Evolutionary conservation across 768 basidiomycete genomes (phyloP), one percentile per base, ranked within the genome.

Genomic region (Mycena chlorophos): DNA sequence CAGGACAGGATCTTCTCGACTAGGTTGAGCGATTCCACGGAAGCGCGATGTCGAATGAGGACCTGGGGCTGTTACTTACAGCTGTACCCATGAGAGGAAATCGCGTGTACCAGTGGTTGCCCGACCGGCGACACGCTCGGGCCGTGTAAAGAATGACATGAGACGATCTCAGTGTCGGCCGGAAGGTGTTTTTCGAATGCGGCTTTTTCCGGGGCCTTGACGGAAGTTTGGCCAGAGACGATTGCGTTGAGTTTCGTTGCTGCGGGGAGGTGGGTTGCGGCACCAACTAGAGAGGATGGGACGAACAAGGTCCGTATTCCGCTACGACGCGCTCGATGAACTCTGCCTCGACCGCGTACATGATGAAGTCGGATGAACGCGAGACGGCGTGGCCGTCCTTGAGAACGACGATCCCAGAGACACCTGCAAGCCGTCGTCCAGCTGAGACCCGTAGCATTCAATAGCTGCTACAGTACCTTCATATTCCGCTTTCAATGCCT

Each of bases 271-370:
- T 25, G 51, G 23, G 17, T 28, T 20, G 38, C 30, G 34, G 25
- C 23, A 28, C 38, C 31, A 34, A 20, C 42, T 2, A 13, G 19
- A 52, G 26, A 54, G 46, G 29, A 47, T 39, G 49, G 28, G 5
- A 77, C 90, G 57, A 62, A 94, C 94, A 95, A n/a, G 94, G 92
- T 6, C 96, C 96, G 65, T 86, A 98, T 63, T 91, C 79, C 12
- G 78, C 78, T 6, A 98, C 95, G n/a, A 96, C 92, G 1, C 75
- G 69, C 29, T 84, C 83, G 57, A 98, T 89, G 65, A 80, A 87
- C 63, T 93, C 93, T 17, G 96, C 94, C 67, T 98, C 95, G 45
- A 98, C 93, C 17, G 91, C 89, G 71, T 98, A 98, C 66, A 98
- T 80, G 70, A 98, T 90, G 60, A 94, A 91, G 71, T 98, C 96